Percentiles rank a stretch among this genome's conserved stretches.
Evolutionary conservation across 352 stramenopile species (phyloP).

Genomic region (Globisporangium mamillatum): DNA sequence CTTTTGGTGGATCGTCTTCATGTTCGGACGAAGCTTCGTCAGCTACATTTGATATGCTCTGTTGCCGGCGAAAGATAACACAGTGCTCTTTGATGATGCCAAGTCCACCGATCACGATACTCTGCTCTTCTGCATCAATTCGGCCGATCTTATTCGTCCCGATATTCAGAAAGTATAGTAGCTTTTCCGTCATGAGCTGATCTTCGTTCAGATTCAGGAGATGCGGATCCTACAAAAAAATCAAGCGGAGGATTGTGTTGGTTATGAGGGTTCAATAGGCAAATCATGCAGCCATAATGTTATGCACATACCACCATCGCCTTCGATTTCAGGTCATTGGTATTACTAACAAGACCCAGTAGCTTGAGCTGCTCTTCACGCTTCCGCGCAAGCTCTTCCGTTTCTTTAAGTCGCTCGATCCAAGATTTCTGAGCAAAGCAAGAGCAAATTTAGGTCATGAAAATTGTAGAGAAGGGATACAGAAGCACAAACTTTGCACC

Average conservation of each 20-base stretch:
- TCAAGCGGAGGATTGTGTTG: background rate
- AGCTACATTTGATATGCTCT: background rate
- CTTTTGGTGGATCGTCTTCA: background rate
- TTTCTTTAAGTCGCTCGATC: constrained; percentile 76
- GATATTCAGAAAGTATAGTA: constrained; percentile 73
- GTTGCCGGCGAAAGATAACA: constrained; percentile 27
- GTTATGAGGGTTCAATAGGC: background rate
- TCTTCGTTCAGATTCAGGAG: constrained; percentile 88
- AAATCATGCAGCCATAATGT: background rate
- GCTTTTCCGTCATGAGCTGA: constrained; percentile 79
- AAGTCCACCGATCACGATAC: constrained; percentile 75
- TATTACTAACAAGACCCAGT: constrained; percentile 56
- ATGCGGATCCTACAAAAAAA: constrained; percentile 48
- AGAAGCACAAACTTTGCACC: constrained; percentile 23
- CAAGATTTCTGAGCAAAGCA: constrained; percentile 58
- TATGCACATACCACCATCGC: constrained; percentile 33
- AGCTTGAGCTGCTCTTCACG: constrained; percentile 78
- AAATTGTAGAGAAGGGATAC: background rate
- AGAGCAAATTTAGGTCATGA: background rate
- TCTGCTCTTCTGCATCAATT: constrained; percentile 64
- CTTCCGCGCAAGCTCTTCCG: constrained; percentile 75
- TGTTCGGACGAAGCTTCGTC: constrained; percentile 1
- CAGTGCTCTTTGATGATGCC: constrained; percentile 81
- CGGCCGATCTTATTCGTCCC: constrained; percentile 65
- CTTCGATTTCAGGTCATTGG: constrained; percentile 56